Percentiles rank a stretch among this genome's conserved stretches.
Evolutionary conservation across 2,329 filamentous ascomycete genomes (phyloP).

Genomic region (Alternaria dauci): DNA sequence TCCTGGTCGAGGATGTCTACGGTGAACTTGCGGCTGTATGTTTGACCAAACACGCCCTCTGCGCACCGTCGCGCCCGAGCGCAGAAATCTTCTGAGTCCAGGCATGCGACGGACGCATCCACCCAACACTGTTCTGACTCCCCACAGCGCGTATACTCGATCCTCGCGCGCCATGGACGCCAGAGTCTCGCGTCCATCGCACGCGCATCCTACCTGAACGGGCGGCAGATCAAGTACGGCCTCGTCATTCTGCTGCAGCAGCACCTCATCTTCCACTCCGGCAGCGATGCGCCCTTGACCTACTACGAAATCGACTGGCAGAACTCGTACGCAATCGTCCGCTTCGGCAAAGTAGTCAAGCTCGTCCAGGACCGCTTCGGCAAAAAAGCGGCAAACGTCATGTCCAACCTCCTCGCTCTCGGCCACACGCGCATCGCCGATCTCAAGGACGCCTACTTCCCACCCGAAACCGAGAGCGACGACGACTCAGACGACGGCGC

Average conservation of each 20-base stretch:
- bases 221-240: conserved; percentile 80
- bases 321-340: conserved; percentile 81
- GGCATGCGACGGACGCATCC: conserved; percentile 19
- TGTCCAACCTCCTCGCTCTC: conserved; percentile 76
- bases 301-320: conserved; percentile 86
- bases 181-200: conserved; percentile 74
- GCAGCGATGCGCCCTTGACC: conserved; percentile 68
- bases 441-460: conserved; percentile 69
- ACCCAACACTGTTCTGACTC: conserved; percentile 20
- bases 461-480: conserved; percentile 40
- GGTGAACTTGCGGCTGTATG: conserved; percentile 89
- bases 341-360: conserved; percentile 81
- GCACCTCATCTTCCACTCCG: conserved; percentile 80
- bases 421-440: conserved; percentile 79
- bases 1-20: conserved; percentile 87
- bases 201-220: conserved; percentile 74
- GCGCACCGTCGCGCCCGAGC: not conserved
- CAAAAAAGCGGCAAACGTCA: conserved; percentile 73
- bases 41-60: not conserved
- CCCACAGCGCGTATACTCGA: conserved; percentile 79
- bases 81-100: not conserved
- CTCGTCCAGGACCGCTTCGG: conserved; percentile 79
- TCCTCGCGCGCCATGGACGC: conserved; percentile 80
- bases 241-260: conserved; percentile 88
- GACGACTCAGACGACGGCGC: conserved; percentile 45